Conservation (phyloP, 176 grass and related monocot species). For the Urochloa ruziziensis region DNA sequence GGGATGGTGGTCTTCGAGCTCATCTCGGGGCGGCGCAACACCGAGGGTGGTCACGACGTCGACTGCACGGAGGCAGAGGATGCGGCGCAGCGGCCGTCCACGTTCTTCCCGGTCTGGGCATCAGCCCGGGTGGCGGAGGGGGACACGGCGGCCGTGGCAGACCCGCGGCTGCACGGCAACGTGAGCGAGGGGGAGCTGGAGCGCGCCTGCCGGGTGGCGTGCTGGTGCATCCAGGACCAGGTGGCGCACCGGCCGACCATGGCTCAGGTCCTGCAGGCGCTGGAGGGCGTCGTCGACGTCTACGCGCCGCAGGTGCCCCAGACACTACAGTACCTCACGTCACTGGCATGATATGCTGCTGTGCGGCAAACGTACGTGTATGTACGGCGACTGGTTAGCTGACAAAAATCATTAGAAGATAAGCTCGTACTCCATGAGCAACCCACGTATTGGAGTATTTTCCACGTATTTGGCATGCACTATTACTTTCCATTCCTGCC, state of each 20-base stretch:
- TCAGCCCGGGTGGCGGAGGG: not conserved
- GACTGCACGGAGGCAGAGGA: too few relatives aligned
- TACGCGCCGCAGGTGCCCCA: slow-evolving; percentile 21
- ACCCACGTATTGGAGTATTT: too few relatives aligned
- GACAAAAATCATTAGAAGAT: too few relatives aligned
- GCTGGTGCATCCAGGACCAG: slow-evolving; percentile 33
- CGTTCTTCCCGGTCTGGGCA: too few relatives aligned
- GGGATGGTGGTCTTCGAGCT: slow-evolving; percentile 54
- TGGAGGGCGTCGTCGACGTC: slow-evolving; percentile 31
- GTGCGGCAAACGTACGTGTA: too few relatives aligned
- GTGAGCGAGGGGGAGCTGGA: slow-evolving; percentile 16
- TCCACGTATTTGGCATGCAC: too few relatives aligned
- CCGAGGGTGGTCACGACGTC: too few relatives aligned
- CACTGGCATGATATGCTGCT: not conserved
- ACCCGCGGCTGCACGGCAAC: slow-evolving; percentile 24
- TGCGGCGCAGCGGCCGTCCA: too few relatives aligned
- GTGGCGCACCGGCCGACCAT: slow-evolving; percentile 34
- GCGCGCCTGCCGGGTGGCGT: slow-evolving; percentile 1
- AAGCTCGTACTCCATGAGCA: too few relatives aligned
- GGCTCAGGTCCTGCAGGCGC: slow-evolving; percentile 19
- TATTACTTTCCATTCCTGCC: too few relatives aligned
- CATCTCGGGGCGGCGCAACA: too few relatives aligned
- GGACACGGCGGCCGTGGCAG: slow-evolving; percentile 1
- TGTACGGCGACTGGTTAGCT: too few relatives aligned
- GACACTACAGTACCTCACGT: slow-evolving; percentile 3